Base-by-base conservation (phyloP, 1,139 yeast genomes). In the Arxiozyma heterogenica region DNA sequence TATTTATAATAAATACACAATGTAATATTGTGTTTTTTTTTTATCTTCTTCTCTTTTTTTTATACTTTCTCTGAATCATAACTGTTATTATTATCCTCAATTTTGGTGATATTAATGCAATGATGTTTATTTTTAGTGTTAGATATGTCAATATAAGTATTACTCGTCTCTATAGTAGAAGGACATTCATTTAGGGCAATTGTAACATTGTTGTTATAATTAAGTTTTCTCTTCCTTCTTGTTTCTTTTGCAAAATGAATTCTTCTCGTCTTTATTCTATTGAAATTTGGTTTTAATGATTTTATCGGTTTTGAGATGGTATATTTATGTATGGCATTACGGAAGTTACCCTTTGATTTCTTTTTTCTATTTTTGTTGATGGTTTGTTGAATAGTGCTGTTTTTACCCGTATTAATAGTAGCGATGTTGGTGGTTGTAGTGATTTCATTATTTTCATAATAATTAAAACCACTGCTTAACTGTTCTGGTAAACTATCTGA, bases 221-320 rank as follows among this genome's bases (percentile, higher is more conserved):
- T 23, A 12, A 25, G 9, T 9, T 44, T 18, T 18, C 6, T 17
- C 12, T 41, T 23, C 17, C 34, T 21, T 7, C 8, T 15, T 3
- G 21, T 41, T 8, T 43, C 41, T 9, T 9, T 3, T 22, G 18
- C 45, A 42, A 46, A 44, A 44, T 38, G 21, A 7, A 25, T 38
- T 50, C 47, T 51, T 46, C 45, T 34, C 43, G 22, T 21, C 47
- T 42, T 42, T 6, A 41, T 12, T 6, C 42, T 46, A 21, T 46
- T 46, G 20, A 46, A 46, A 20, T 42, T 41, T 49, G 51, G 22
- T 42, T 18, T 49, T 30, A 41, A 30, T 42, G 51, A 41, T 21
- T 41, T 41, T 25, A 41, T 5, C 21, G 51, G 51, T 41, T 17
- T 41, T 12, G 41, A 11, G 20, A 49, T 20, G 17, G 30, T n/a